Conservation (phyloP, 2,329 filamentous ascomycete genomes). For the Sarocladium strictum region DNA sequence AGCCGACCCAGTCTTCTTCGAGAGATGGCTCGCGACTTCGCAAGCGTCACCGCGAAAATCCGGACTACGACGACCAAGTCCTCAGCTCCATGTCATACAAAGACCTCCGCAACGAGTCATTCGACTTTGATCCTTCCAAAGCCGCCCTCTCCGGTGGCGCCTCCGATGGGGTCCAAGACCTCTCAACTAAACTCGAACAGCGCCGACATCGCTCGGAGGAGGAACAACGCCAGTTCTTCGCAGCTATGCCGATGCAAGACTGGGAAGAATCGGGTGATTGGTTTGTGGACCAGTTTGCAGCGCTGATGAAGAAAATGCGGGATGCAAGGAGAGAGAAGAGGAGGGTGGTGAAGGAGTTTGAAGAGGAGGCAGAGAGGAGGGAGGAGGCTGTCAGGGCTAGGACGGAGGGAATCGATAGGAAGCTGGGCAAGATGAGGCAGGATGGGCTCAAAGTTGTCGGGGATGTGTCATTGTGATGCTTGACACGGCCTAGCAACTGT, state of each 20-base stretch:
- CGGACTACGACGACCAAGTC: slow-evolving; percentile 52
- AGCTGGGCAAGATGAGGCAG: slow-evolving; percentile 47
- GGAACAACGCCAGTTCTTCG: slow-evolving; percentile 46
- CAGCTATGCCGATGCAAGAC: slow-evolving; percentile 45
- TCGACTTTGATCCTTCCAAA: slow-evolving; percentile 51
- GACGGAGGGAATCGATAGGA: slow-evolving; percentile 48
- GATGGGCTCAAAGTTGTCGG: slow-evolving; percentile 52
- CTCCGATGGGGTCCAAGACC: slow-evolving; percentile 6
- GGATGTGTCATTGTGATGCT: slow-evolving; percentile 18
- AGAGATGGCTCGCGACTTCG: background rate
- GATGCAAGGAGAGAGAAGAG: slow-evolving; percentile 45
- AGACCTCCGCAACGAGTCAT: slow-evolving; percentile 44
- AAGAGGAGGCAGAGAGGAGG: slow-evolving; percentile 47
- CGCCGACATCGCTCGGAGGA: slow-evolving; percentile 38
- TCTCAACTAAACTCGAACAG: slow-evolving; percentile 44
- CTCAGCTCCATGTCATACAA: slow-evolving; percentile 49
- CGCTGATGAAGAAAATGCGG: slow-evolving; percentile 41
- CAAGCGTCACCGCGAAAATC: slow-evolving; percentile 37
- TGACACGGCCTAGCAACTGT: background rate
- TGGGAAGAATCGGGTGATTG: slow-evolving; percentile 57
- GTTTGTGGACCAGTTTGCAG: slow-evolving; percentile 50
- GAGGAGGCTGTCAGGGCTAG: slow-evolving; percentile 49
- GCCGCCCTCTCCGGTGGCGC: slow-evolving; percentile 33
- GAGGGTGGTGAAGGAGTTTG: slow-evolving; percentile 42
- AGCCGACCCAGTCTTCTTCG: background rate